Base-by-base conservation (phyloP, 306 rosid genomes). In the Citrullus mucosospermus region DNA sequence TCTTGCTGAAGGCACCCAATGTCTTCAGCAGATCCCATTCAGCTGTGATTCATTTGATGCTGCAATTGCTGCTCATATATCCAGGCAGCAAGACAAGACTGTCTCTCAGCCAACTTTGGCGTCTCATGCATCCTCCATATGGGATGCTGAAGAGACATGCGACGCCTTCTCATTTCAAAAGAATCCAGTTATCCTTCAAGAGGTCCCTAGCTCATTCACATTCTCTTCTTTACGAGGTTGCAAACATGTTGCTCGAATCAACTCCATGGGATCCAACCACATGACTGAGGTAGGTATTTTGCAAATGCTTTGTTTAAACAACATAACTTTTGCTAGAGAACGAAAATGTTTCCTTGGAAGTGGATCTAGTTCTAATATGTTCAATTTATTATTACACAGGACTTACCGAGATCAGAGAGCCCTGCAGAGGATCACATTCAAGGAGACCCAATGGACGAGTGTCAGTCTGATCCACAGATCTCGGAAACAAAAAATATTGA, bases 41-140 rank as follows among this genome's bases (percentile, higher is more conserved):
- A 88, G 96, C 82, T 81, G 97, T 79, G 99, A 95, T 78, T 95
- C 99, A 15, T 95, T 95, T 88, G 99, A 95, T 89, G 99, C 97
- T 84, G 99, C 93, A 65, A 95, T 95, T 84, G 98, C 98, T 73
- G 97, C 98, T 77, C 97, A 94, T 90, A 86, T 94, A 74, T 88
- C 92, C 78, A 85, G 83, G 81, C 95, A 95, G 82, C 89, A 87
- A 84, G 85, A 82, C 70, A 92, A 85, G 86, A 89, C 80, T 71
- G 91, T 79, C 44, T 86, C 81, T 78, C 88, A 88, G 72, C 80
- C 97, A 46, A 78, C 84, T 77, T 55, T 89, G 84, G 84, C 84
- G 70, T 84, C 91, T 44, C 88, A 90, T 65, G 80, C 80, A 86
- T 88, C 95, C 77, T 95, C 99, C 80, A 95, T 95, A 67, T 95